These are phyloP conservation scores for Claviceps digitariae DNA, from an alignment of 2,329 filamentous ascomycete genomes.

Conservation along the genomic window DNA sequence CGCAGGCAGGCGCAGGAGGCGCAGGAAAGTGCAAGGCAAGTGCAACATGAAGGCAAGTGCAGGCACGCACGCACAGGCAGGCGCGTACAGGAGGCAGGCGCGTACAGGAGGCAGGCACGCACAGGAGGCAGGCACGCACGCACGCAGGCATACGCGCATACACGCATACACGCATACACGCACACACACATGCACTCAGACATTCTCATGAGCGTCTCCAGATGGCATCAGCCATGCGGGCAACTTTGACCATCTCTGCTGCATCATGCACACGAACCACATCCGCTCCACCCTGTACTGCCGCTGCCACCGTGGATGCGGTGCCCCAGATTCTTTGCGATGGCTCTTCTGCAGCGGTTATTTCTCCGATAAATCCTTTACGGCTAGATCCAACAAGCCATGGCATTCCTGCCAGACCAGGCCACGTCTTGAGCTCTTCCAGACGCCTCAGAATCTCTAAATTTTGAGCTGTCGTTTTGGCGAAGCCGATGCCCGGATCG, in stretches of 20 bases:
- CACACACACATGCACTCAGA: not conserved
- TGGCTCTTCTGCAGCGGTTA: slow-evolving; percentile 63
- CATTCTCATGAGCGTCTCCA: slow-evolving; percentile 37
- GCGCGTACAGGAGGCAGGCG: not conserved
- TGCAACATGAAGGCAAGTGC: not conserved
- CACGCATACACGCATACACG: not conserved
- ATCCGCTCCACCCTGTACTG: slow-evolving; percentile 77
- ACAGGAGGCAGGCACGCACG: not conserved
- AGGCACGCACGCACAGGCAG: not conserved
- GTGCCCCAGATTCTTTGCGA: slow-evolving; percentile 70
- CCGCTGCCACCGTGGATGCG: slow-evolving; percentile 73
- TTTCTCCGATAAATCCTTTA: slow-evolving; percentile 74
- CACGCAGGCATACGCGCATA: not conserved
- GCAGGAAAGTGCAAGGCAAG: not conserved
- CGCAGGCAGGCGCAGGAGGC: not conserved
- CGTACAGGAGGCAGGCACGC: not conserved
- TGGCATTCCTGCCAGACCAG: slow-evolving; percentile 55
- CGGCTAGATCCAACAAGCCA: slow-evolving; percentile 85
- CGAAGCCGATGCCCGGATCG: slow-evolving; percentile 89
- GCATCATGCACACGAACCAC: slow-evolving; percentile 90
- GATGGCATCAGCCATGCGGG: slow-evolving; percentile 84
- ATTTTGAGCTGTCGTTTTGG: slow-evolving; percentile 73
- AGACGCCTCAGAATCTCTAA: slow-evolving; percentile 61
- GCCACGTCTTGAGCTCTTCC: slow-evolving; percentile 48
- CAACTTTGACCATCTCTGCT: slow-evolving; percentile 70